Evolutionary conservation across 768 basidiomycete species (phyloP).

Genomic region (Gyrodon lividus): DNA sequence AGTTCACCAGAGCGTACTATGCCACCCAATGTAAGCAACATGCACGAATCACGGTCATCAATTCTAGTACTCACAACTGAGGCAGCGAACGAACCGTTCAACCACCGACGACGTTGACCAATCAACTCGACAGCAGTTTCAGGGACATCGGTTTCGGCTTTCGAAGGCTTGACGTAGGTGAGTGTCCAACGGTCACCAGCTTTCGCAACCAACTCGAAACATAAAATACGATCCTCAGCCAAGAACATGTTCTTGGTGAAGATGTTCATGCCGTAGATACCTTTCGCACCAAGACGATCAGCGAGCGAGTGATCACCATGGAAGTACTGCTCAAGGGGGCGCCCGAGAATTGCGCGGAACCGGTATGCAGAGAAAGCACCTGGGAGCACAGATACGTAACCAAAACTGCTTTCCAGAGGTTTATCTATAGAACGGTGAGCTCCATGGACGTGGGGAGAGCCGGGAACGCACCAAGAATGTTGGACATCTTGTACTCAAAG

Average conservation of each 20-base stretch:
- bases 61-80: slow-evolving; percentile 61
- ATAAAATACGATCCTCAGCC: slow-evolving; percentile 95
- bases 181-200: slow-evolving; percentile 84
- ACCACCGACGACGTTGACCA: slow-evolving; percentile 93
- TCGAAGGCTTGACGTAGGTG: slow-evolving; percentile 90
- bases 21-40: slow-evolving; percentile 6
- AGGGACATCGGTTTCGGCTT: slow-evolving; percentile 95
- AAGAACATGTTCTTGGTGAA: slow-evolving; percentile 94
- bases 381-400: slow-evolving; percentile 92
- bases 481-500: slow-evolving; percentile 98
- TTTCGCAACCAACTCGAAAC: slow-evolving; percentile 96
- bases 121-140: slow-evolving; percentile 91
- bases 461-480: slow-evolving; percentile 71
- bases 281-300: slow-evolving; percentile 88
- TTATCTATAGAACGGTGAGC: slow-evolving; percentile 56
- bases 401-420: slow-evolving; percentile 92
- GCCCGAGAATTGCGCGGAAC: slow-evolving; percentile 87
- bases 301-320: slow-evolving; percentile 88
- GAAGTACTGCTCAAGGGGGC: slow-evolving; percentile 83
- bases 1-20: slow-evolving; percentile 90
- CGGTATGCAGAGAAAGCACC: slow-evolving; percentile 97
- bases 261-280: slow-evolving; percentile 95
- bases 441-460: neutral
- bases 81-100: slow-evolving; percentile 95
- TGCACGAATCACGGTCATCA: neutral